These are phyloP conservation scores for Chaetomium globosum DNA, from an alignment of 2,329 filamentous ascomycete genomes.

Conservation along the genomic window DNA sequence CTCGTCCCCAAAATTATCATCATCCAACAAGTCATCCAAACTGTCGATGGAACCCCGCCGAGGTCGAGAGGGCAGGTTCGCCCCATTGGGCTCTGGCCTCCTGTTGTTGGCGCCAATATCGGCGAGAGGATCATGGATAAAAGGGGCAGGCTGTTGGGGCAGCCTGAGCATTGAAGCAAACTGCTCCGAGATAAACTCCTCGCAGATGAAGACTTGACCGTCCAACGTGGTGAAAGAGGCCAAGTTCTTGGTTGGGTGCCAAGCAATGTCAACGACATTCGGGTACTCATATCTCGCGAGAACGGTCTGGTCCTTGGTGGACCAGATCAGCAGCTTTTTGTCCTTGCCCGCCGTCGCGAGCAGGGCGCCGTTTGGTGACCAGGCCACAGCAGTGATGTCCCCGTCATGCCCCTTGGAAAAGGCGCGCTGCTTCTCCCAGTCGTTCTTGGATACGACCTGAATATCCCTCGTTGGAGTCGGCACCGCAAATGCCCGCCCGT, in stretches of 20 bases:
- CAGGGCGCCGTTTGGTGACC: constrained; percentile 93
- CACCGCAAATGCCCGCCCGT: constrained; percentile 86
- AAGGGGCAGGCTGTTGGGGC: constrained; percentile 73
- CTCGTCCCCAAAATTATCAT: constrained; percentile 47
- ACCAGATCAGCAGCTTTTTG: constrained; percentile 78
- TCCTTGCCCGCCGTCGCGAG: constrained; percentile 72
- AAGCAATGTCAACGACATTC: constrained; percentile 82
- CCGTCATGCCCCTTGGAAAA: constrained; percentile 80
- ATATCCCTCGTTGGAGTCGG: constrained; percentile 81
- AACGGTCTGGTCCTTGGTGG: constrained; percentile 81
- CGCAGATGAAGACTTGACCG: constrained; percentile 90
- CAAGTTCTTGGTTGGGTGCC: constrained; percentile 89
- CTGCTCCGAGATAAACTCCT: constrained; percentile 65
- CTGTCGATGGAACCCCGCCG: constrained; percentile 71
- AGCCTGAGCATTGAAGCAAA: constrained; percentile 60
- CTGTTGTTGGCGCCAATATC: constrained; percentile 69
- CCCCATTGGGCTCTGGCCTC: constrained; percentile 58
- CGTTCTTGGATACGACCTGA: constrained; percentile 81
- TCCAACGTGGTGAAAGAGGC: constrained; percentile 90
- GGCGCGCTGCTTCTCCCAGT: constrained; percentile 82
- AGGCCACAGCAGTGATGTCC: constrained; percentile 83
- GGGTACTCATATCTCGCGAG: constrained; percentile 77
- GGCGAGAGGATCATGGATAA: constrained; percentile 76
- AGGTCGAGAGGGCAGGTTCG: constrained; percentile 55
- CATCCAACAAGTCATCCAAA: constrained; percentile 77